Conservation (phyloP, 2,329 filamentous ascomycete genomes). For the Talaromyces sp. region DNA sequence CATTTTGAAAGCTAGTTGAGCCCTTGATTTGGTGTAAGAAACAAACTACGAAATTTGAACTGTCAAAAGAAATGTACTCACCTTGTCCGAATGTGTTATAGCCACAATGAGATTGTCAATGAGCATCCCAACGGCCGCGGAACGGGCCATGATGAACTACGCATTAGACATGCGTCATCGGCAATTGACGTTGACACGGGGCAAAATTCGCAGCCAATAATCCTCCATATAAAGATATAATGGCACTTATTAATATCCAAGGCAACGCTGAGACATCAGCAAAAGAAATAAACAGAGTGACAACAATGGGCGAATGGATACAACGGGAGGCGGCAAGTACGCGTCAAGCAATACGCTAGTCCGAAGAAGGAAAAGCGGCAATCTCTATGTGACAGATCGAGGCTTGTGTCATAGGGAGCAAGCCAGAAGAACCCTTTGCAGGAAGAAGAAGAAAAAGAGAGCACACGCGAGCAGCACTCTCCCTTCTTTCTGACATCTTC, state of each 20-base stretch:
- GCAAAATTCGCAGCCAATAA: background rate
- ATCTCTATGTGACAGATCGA: background rate
- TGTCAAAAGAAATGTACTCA: background rate
- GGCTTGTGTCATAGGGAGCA: background rate
- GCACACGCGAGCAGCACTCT: background rate
- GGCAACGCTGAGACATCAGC: background rate
- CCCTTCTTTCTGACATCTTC: background rate
- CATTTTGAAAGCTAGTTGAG: constrained; percentile 19
- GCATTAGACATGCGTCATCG: background rate
- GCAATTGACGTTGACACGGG: background rate
- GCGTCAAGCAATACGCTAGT: constrained; percentile 33
- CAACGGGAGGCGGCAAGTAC: background rate
- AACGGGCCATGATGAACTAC: constrained; percentile 61
- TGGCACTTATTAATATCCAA: background rate
- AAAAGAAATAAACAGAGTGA: background rate
- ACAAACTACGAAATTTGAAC: background rate
- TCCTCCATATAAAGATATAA: background rate
- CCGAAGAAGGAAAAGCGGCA: background rate
- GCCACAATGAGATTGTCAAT: constrained; percentile 62
- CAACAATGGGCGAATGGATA: background rate
- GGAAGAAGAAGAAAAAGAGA: constrained; percentile 1
- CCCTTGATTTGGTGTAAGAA: constrained; percentile 17
- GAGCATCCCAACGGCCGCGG: constrained; percentile 58
- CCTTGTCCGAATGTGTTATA: constrained; percentile 6
- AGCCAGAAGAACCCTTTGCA: background rate